A percentile compares a stretch with the other conserved stretches of the same genome.
Evolutionary conservation across 768 basidiomycete species (phyloP).

Genomic region (Chalciporus sphaerocephalus): DNA sequence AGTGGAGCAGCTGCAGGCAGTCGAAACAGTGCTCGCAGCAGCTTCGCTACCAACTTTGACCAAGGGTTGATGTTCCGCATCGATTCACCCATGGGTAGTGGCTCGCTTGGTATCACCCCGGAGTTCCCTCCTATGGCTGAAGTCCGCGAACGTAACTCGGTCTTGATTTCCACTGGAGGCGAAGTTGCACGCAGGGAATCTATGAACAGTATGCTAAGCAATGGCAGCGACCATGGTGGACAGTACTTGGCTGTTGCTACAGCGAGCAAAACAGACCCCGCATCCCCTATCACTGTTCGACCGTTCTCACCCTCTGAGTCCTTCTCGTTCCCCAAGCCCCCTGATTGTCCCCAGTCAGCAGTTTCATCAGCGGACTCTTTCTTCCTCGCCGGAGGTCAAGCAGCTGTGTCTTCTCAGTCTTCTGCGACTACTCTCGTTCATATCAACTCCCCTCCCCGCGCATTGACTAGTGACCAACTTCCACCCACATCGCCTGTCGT

Average conservation of each 20-base stretch:
- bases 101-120: conserved; percentile 24
- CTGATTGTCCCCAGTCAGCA: conserved; percentile 16
- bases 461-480: conserved; percentile 10
- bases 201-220: conserved; percentile 38
- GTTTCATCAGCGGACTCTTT: not conserved
- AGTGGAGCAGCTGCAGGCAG: conserved; percentile 18
- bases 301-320: conserved; percentile 66
- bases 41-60: conserved; percentile 62
- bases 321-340: conserved; percentile 67
- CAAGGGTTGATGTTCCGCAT: conserved; percentile 31
- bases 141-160: conserved; percentile 37
- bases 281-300: conserved; percentile 57
- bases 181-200: conserved; percentile 34
- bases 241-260: conserved; percentile 39
- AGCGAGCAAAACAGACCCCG: conserved; percentile 15
- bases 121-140: conserved; percentile 54
- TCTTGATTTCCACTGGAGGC: conserved; percentile 22
- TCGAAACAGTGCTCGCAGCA: conserved; percentile 45
- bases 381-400: not conserved
- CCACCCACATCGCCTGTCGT: conserved; percentile 14
- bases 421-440: conserved; percentile 20
- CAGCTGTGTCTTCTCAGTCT: conserved; percentile 5
- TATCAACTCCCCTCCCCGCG: conserved; percentile 14
- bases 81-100: conserved; percentile 14
- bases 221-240: conserved; percentile 31